Evolutionary conservation across 164 flowering plant genomes (phyloP).

Genomic region (Houttuynia cordata): DNA sequence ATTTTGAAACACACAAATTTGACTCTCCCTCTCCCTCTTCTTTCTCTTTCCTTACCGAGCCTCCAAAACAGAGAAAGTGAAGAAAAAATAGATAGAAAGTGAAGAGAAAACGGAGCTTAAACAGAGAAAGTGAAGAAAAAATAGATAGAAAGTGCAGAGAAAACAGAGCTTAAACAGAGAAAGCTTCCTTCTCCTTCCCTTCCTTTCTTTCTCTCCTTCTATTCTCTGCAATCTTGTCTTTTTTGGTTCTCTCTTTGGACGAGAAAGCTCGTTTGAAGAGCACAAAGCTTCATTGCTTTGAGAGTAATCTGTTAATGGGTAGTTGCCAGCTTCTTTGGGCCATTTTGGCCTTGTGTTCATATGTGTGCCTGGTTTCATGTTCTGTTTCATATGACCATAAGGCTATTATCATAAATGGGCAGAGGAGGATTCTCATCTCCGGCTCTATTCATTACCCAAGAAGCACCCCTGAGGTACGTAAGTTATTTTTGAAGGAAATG

Average conservation of each 20-base stretch:
- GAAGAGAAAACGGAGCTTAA: neutral
- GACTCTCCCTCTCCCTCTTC: too few species aligned
- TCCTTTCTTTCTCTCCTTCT: neutral
- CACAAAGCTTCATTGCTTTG: slow-evolving; percentile 1
- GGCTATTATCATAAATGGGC: slow-evolving; percentile 60
- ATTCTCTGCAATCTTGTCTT: neutral
- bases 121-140: neutral
- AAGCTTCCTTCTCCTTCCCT: too few species aligned
- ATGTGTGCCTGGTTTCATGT: slow-evolving; percentile 21
- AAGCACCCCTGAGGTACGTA: slow-evolving; percentile 77
- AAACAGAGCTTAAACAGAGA: too few species aligned
- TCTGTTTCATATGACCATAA: slow-evolving; percentile 63
- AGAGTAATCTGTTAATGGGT: neutral
- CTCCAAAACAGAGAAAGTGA: too few species aligned
- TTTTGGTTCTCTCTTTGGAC: neutral
- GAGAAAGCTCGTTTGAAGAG: neutral
- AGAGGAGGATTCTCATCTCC: slow-evolving; percentile 67
- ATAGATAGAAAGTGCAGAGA: too few species aligned
- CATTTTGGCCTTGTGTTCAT: slow-evolving; percentile 7
- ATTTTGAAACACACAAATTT: neutral
- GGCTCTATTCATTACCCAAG: slow-evolving; percentile 94
- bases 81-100: too few species aligned
- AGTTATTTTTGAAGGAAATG: slow-evolving; percentile 6
- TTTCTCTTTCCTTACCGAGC: too few species aligned
- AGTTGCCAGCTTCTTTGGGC: neutral